Conservation (phyloP, 805 yeast species). For the Candida wancherniae region DNA sequence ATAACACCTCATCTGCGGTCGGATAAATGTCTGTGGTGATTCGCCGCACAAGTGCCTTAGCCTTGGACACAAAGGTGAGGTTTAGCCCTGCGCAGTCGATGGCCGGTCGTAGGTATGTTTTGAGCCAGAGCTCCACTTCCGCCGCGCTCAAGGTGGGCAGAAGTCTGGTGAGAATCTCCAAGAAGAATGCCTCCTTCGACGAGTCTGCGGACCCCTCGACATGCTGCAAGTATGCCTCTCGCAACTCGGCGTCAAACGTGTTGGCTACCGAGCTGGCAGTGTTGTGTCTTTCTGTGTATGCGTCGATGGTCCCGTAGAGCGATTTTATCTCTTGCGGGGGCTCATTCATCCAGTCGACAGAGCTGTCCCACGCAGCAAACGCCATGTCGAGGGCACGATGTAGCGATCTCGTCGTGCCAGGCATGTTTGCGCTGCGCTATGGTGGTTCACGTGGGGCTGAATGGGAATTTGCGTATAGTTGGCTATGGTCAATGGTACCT, state of each 20-base stretch:
- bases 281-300: slow-evolving; percentile 28
- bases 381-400: slow-evolving; percentile 11
- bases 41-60: slow-evolving; percentile 24
- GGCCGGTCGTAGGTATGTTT: slow-evolving; percentile 44
- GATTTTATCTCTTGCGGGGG: slow-evolving; percentile 10
- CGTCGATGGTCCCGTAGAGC: slow-evolving; percentile 12
- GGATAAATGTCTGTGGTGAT: slow-evolving; percentile 15
- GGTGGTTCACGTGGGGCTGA: no score
- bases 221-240: slow-evolving; percentile 27
- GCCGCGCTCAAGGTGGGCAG: slow-evolving; percentile 26
- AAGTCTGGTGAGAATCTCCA: slow-evolving; percentile 33
- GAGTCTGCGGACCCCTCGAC: slow-evolving; percentile 26
- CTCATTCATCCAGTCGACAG: slow-evolving; percentile 8
- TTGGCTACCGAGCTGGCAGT: slow-evolving; percentile 27
- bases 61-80: slow-evolving; percentile 30
- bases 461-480: no score
- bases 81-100: slow-evolving; percentile 56
- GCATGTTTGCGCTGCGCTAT: no score
- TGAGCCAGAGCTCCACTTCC: slow-evolving; percentile 44
- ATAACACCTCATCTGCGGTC: slow-evolving; percentile 21
- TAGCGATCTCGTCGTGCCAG: slow-evolving; percentile 15
- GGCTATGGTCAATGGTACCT: no score
- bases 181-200: slow-evolving; percentile 32
- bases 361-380: slow-evolving; percentile 12
- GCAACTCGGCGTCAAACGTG: slow-evolving; percentile 33